Evolutionary conservation across 2,329 filamentous ascomycete genomes (phyloP), one percentile per base, ranked within the genome.

Genomic region (Pseudogymnoascus sp.): DNA sequence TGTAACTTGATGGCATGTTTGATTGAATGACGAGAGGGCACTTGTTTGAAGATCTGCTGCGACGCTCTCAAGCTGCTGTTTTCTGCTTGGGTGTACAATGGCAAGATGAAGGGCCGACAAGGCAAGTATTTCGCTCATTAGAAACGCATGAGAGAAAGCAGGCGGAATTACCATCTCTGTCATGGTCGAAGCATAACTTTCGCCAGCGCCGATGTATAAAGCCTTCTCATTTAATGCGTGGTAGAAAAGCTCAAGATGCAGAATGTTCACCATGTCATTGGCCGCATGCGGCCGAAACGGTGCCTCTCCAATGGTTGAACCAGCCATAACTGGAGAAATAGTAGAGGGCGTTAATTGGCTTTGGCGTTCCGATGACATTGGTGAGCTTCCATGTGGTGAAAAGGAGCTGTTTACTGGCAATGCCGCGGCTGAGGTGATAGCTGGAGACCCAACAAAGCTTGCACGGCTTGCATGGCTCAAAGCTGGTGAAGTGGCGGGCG

Each of bases 191-290:
- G 28, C 10, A 33, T 57, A 15, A 10, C 8, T 19, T 19, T 57
- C 26, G n/a, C 50, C 17, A n/a, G 50, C 26, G 2, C 28, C 28
- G 26, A 57, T 33, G 28, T 57, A 57, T n/a, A 57, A 33, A 13
- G 50, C 5, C n/a, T 13, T 8, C 50, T 57, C 50, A 19, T 19
- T 19, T 13, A 57, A 13, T 4, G 76, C 77, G 10, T 71, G 71
- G 64, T 81, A 76, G 47, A 77, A 72, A 21, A 80, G 67, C 63
- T 80, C 78, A 8, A 80, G 69, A 35, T 76, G 77, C n/a, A 75
- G 68, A n/a, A 76, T 68, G 28, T 67, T 68, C 38, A 70, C 66
- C 57, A 64, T 63, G 31, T 65, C 62, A 33, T 40, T 38, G 15
- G 15, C n/a, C 21, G 33, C 17, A 10, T 28, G 50, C 36, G 57